Base-by-base conservation (phyloP, 2,329 filamentous ascomycete species). In the Ceratocystis eucalypticola region DNA sequence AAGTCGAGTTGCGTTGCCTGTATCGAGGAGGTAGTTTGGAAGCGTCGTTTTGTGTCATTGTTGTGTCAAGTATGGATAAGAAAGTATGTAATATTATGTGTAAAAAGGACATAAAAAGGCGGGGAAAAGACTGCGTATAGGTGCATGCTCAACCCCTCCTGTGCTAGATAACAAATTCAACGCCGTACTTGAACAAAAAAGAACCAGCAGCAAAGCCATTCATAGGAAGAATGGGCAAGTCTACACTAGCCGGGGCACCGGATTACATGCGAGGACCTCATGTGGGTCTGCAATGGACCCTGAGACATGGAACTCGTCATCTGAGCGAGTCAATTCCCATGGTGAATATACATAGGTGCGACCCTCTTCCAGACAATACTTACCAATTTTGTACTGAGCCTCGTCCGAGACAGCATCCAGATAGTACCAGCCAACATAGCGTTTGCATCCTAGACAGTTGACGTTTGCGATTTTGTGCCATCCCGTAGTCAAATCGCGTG, bases 321-420 rank as follows among this genome's bases (percentile, higher is more conserved):
- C 28, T 6, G 55, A 59, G 28, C 55, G 55, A 3, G 55, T 59
- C 5, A 59, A 30, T n/a, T 59, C 55, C 55, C 55, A 59, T 50
- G 65, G 37, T 25, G 37, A 63, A 50, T 57, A 61, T 12, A 65
- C 15, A 30, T 65, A 61, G 3, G 64, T 61, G 17, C 64, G 28
- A 44, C 48, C 80, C 48, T 80, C 83, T 75, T 88, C 85, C 48
- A 88, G 73, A 37, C 88, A 87, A 72, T 83, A 88, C 73, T 87
- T 88, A 70, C 84, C 84, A 62, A 87, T 78, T 74, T 88, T 88
- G 77, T 88, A 88, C 72, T 79, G 80, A 73, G 88, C 85, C 61
- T 77, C 74, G 66, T 76, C 71, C 70, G 87, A 82, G 68, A 79
- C 79, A 1, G 85, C 84, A 72, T 85, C 82, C 55, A 87, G 78